Evolutionary conservation across 2,329 filamentous ascomycete genomes (phyloP), one percentile per base, ranked within the genome.

Genomic region (Penicillium hesseltinei): DNA sequence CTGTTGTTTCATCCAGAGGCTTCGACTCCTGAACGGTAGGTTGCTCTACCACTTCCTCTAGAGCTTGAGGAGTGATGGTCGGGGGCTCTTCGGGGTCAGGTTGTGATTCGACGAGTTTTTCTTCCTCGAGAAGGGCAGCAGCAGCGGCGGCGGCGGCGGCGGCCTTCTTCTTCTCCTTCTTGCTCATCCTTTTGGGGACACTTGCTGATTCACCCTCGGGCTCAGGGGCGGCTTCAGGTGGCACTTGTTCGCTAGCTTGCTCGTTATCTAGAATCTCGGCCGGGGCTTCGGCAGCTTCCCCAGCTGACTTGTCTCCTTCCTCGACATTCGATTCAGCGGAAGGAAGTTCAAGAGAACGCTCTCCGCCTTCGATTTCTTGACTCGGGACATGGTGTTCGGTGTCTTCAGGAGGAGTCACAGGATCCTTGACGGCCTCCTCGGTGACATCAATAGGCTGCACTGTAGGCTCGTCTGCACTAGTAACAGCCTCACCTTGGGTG

Each of bases 171-270:
- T 68, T 67, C 27, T 69, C 64, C 45, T 65, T 67, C 56, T 66
- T 71, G 49, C 61, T 69, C 62, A 68, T 62, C 55, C 71, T 68
- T 31, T 65, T 69, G 6, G 61, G 56, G 3, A 56, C 36, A 5
- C 36, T 39, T 4, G 61, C 49, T 29, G 15, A 36, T 27, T 63
- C 52, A 2, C 44, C 50, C 35, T 52, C 52, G 4, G 54, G 44
- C n/a, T 59, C 48, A 9, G 43, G 21, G 6, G 49, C 19, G 8
- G 55, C 11, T 23, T 63, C 56, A 35, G 44, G 21, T 6, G 13
- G 11, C n/a, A 4, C 10, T 51, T 50, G 38, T 7, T 51, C 46
- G 13, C 25, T 19, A 27, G 35, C 2, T 19, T 42, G 21, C 42
- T 57, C 29, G 11, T 19, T 36, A 15, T 47, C 35, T 35, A 13